Conservation (phyloP, 805 yeast species). For the Barnettozyma salicaria region DNA sequence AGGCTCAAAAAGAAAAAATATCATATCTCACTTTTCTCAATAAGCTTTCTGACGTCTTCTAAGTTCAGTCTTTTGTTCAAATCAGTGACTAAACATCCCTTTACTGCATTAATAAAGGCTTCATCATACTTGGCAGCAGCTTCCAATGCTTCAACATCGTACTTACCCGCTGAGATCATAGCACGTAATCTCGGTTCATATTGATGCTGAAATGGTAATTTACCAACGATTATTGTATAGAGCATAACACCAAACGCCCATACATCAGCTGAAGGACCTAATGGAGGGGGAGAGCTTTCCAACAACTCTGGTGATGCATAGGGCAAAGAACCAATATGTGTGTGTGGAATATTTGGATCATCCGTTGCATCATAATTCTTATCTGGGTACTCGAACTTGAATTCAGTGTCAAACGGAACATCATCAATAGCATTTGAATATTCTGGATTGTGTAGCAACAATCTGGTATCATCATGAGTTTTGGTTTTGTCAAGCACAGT, state of each 20-base stretch:
- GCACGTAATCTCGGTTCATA: constrained; percentile 75
- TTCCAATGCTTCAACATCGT: constrained; percentile 41
- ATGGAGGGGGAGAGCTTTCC: constrained; percentile 51
- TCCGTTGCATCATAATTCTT: constrained; percentile 6
- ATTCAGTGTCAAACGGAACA: constrained; percentile 13
- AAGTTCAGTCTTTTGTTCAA: constrained; percentile 47
- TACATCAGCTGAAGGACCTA: constrained; percentile 67
- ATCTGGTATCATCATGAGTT: constrained; percentile 29
- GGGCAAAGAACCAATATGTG: constrained; percentile 83
- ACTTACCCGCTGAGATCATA: constrained; percentile 63
- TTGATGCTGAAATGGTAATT: constrained; percentile 77
- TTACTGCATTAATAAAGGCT: constrained; percentile 32
- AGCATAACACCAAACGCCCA: constrained; percentile 88
- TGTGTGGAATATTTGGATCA: constrained; percentile 39
- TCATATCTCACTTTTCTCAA: constrained; percentile 4
- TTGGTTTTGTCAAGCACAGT: constrained; percentile 24
- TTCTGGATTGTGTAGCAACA: constrained; percentile 7
- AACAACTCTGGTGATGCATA: constrained; percentile 88
- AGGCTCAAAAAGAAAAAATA: too few species aligned
- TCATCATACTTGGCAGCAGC: constrained; percentile 32
- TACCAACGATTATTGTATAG: constrained; percentile 67
- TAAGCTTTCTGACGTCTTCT: constrained; percentile 28
- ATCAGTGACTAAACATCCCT: constrained; percentile 50
- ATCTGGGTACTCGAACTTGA: constrained; percentile 14
- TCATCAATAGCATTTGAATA: neutral